Base-by-base conservation (phyloP, 2,329 filamentous ascomycete genomes). In the Alternaria conjuncta region DNA sequence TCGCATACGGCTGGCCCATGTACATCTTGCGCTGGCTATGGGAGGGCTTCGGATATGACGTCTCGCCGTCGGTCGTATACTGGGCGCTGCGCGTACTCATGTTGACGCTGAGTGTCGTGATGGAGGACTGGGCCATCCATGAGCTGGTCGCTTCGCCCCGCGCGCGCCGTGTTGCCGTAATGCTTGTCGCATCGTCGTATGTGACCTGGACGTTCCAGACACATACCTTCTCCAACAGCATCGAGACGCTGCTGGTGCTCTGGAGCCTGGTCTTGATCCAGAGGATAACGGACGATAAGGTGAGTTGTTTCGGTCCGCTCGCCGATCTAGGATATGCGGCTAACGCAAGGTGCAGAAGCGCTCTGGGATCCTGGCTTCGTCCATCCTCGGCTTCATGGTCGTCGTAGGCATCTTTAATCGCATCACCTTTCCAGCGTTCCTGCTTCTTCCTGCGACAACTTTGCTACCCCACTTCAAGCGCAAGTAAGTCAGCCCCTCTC, bases 181-280 rank as follows among this genome's bases (percentile, higher is more conserved):
- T 96, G 49, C 86, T 99, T 61, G 92, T 97, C 64, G 94, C 95
- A 49, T 98, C 95, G 26, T 97, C 94, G 25, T 99, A 98, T 82
- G 95, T 97, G 71, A 99, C 96, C 51, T 99, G 96, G 95, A 97
- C 95, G 47, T 97, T 95, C 82, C 96, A 99, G 82, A 96, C 93
- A 18, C 96, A 99, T 81, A 98, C 96, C 12, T 98, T 99, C 80
- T 98, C 95, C 67, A 99, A 99, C 82, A 96, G 95, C 65, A 87
- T 98, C 70, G 96, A 99, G 83, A 98, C 96, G 3, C 84, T 99
- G 71, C 87, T 95, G 55, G 94, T 99, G 55, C 88, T 93, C 57
- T 99, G 96, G 96, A 94, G 92, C 75, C 82, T 99, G 79, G 94
- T 98, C 51, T 83, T 99, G 79, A 94, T 97, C 65, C 89, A 92